Evolutionary conservation across 108 stramenopile genomes (phyloP), one percentile per base, ranked within the genome.

Genomic region (Nannochloropsis gaditana): DNA sequence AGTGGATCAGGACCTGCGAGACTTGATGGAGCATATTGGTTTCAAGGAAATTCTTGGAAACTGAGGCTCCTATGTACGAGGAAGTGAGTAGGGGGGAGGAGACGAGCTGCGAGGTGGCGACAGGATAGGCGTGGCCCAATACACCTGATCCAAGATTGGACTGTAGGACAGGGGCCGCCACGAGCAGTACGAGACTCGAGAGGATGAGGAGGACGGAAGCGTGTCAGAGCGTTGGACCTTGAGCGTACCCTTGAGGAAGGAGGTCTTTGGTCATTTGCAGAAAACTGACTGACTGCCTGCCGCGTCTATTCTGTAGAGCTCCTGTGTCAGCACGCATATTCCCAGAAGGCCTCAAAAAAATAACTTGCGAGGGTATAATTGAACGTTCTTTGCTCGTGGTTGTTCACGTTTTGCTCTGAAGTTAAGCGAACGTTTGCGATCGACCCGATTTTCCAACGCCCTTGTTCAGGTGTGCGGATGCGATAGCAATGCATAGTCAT

Each of bases 221-320:
- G 59, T 50, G 47, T 31, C 0, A 6, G n/a, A n/a, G 59, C 15
- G 59, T 15, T 15, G 59, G n/a, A n/a, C 3, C 59, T 73, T n/a
- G 59, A 73, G 59, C 59, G 59, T 73, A 73, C 59, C 59, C 59
- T 73, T 73, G 59, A 73, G 59, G 59, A 73, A 73, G 59, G 59
- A 73, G 59, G 59, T 73, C n/a, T 73, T 6, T n/a, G n/a, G 59
- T 73, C 59, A 2, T 0, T 73, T n/a, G 6, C 2, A 73, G n/a
- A 73, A n/a, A 73, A 2, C 19, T n/a, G 59, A 73, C 59, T 8
- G 59, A n/a, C 59, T 1, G n/a, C 59, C 59, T 73, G 59, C n/a
- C 59, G 59, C 8, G 2, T 73, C 59, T 73, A 73, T 6, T 73
- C n/a, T 73, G 59, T n/a, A n/a, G 8, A n/a, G 59, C 59, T 31